A percentile compares a stretch with the other conserved stretches of the same genome.
These are phyloP conservation scores for Capsella rubella DNA, from an alignment of 441 rosid species.

Conservation along the genomic window DNA sequence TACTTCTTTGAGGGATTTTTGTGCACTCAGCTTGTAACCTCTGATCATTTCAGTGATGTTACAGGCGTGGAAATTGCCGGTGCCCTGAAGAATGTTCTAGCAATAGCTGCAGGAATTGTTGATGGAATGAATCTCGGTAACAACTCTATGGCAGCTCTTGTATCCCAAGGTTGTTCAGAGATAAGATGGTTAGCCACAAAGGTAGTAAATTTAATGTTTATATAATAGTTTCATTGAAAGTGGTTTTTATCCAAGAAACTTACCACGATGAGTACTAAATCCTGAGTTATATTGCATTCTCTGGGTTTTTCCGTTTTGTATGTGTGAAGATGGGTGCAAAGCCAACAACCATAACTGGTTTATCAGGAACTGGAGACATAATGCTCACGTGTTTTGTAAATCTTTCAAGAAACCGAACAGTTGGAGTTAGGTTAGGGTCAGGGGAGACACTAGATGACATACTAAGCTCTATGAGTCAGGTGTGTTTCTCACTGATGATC, in stretches of 20 bases:
- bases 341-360: slow-evolving; percentile 86
- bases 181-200: slow-evolving; percentile 93
- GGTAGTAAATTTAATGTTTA: slow-evolving; percentile 49
- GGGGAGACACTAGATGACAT: slow-evolving; percentile 91
- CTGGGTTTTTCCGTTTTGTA: slow-evolving; percentile 15
- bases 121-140: slow-evolving; percentile 93
- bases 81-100: slow-evolving; percentile 93
- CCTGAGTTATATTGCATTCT: slow-evolving; percentile 13
- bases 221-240: background rate
- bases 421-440: slow-evolving; percentile 91
- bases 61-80: slow-evolving; percentile 97
- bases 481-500: slow-evolving; percentile 36
- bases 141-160: slow-evolving; percentile 99
- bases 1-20: slow-evolving; percentile 34
- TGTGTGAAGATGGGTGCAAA: slow-evolving; percentile 88
- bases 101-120: slow-evolving; percentile 96
- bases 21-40: slow-evolving; percentile 68
- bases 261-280: slow-evolving; percentile 8
- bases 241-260: background rate
- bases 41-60: slow-evolving; percentile 94
- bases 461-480: slow-evolving; percentile 88
- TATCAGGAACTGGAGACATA: slow-evolving; percentile 97
- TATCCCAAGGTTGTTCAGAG: slow-evolving; percentile 96
- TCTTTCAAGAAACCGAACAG: slow-evolving; percentile 89
- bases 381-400: slow-evolving; percentile 95